Evolutionary conservation across 805 yeast genomes (phyloP).

Genomic region (Candida rishiriensis): DNA sequence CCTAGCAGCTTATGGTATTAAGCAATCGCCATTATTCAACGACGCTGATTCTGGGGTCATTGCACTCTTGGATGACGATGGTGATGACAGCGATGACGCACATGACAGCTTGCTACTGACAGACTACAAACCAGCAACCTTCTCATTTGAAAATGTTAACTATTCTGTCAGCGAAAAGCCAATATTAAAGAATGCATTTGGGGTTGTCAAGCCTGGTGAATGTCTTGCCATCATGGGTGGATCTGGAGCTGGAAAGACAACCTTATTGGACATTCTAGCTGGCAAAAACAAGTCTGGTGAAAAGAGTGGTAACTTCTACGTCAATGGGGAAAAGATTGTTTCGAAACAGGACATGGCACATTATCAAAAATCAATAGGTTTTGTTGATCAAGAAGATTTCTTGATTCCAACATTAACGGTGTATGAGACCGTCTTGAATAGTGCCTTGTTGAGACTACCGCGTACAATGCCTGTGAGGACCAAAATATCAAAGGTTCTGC

Average conservation of each 20-base stretch:
- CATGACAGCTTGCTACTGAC: slow-evolving; percentile 36
- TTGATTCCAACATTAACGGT: slow-evolving; percentile 91
- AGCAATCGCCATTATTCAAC: slow-evolving; percentile 58
- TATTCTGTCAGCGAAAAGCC: slow-evolving; percentile 51
- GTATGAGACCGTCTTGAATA: slow-evolving; percentile 88
- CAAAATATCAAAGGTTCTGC: slow-evolving; percentile 75
- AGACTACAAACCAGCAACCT: slow-evolving; percentile 60
- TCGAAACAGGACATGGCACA: slow-evolving; percentile 32
- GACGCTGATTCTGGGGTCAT: slow-evolving; percentile 23
- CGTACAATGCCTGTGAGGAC: slow-evolving; percentile 66
- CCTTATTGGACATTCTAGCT: slow-evolving; percentile 86
- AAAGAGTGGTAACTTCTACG: slow-evolving; percentile 59
- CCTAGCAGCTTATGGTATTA: slow-evolving; percentile 44
- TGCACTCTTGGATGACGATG: slow-evolving; percentile 22
- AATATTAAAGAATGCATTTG: slow-evolving; percentile 63
- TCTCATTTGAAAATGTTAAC: slow-evolving; percentile 69
- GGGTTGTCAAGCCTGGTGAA: slow-evolving; percentile 80
- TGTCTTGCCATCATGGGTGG: slow-evolving; percentile 97
- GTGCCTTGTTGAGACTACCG: slow-evolving; percentile 87
- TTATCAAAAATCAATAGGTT: slow-evolving; percentile 72
- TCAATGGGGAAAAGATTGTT: slow-evolving; percentile 59
- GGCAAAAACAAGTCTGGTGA: slow-evolving; percentile 78
- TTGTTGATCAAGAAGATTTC: slow-evolving; percentile 94
- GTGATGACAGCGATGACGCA: slow-evolving; percentile 33
- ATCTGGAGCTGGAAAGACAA: slow-evolving; percentile 97